A percentile compares a stretch with the other conserved stretches of the same genome.
Evolutionary conservation across 2,329 filamentous ascomycete species (phyloP).

Genomic region (Balansia obtecta): DNA sequence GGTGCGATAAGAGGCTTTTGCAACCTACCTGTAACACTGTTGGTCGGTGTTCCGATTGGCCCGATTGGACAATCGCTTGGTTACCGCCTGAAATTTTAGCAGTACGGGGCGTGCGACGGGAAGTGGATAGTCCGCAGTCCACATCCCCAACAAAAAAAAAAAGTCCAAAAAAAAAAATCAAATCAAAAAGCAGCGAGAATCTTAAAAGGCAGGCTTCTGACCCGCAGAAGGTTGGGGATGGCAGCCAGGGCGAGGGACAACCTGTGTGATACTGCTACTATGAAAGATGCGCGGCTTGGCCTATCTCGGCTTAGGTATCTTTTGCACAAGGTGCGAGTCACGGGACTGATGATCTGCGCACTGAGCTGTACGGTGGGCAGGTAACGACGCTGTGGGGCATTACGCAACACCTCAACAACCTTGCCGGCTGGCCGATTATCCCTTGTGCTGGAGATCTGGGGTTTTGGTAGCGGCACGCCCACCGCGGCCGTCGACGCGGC

Average conservation of each 20-base stretch:
- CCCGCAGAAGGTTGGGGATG: background rate
- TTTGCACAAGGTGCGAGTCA: background rate
- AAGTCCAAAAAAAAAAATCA: background rate
- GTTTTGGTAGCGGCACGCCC: background rate
- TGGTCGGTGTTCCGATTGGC: too few species aligned
- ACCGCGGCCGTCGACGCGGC: background rate
- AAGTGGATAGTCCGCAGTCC: background rate
- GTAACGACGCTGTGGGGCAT: background rate
- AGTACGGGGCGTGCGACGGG: background rate
- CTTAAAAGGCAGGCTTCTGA: background rate
- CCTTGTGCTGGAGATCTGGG: background rate
- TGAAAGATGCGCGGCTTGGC: background rate
- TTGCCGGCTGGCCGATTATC: background rate
- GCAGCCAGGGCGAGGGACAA: background rate
- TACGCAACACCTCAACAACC: slow-evolving; percentile 6
- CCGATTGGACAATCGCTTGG: too few species aligned
- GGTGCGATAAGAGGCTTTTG: too few species aligned
- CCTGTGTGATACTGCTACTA: background rate
- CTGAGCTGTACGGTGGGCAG: background rate
- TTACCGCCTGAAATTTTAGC: too few species aligned
- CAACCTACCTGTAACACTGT: too few species aligned
- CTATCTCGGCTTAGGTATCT: background rate
- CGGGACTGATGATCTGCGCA: background rate
- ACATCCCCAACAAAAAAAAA: slow-evolving; percentile 5
- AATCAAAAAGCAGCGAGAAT: background rate